Evolutionary conservation across 306 rosid genomes (phyloP), one percentile per base, ranked within the genome.

Genomic region (Trichosanthes cucumerina): DNA sequence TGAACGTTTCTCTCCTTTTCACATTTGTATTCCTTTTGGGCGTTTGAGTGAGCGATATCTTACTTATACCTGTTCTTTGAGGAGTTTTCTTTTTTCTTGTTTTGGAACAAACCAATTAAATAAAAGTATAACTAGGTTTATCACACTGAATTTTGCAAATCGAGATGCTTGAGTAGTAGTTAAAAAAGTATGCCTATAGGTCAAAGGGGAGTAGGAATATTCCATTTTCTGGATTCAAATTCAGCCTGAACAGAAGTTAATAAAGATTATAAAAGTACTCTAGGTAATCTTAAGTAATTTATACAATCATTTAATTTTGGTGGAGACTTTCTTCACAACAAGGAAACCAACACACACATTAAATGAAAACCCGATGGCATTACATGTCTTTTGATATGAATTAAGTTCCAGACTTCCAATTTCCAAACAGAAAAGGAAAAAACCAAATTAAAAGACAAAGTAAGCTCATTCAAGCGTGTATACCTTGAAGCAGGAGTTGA

Each of bases 401-500:
- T n/a, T n/a, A n/a, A 16, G 3, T 73, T 49, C 56, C 43, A 46
- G 18, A 49, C 44, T 49, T 72, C 41, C 78, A 73, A 47, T 15
- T 6, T 72, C 65, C 49, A 75, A 75, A 75, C 49, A 75, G 65
- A 52, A 54, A 54, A 53, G 7, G 15, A 28, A 44, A 78, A 28
- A 47, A 24, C 73, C 36, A 21, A n/a, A 44, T n/a, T n/a, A n/a
- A 62, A 24, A 19, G 24, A 11, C 38, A 6, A 26, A 47, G 28
- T 63, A 62, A 46, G 16, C 26, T 60, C 26, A 36, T 58, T 47
- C 28, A 52, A 79, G 53, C 1, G 36, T 21, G 69, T 70, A 80
- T 89, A 95, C 99, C 99, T 91, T 85, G 97, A 88, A 79, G 99
- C 97, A 59, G 99, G 99, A 81, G 85, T 87, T 84, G 96, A 88